Base-by-base conservation (phyloP, 2,329 filamentous ascomycete genomes). In the Basipetospora chlamydospora region DNA sequence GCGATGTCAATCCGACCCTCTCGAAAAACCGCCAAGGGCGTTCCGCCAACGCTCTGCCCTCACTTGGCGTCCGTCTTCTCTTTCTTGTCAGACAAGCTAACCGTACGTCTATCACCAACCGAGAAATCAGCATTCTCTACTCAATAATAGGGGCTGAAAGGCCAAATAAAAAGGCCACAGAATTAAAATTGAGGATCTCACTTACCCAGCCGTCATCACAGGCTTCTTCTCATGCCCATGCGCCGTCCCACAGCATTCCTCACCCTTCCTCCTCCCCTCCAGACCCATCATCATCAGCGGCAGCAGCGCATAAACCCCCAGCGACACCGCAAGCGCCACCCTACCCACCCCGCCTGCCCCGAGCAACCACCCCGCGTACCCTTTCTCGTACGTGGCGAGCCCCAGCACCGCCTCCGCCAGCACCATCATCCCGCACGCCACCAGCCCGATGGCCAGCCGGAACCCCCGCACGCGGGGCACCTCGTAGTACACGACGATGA, bases 401-500 rank as follows among this genome's bases (percentile, higher is more conserved):
- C 18, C 29, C 8, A 38, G 6, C 13, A 33, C 16, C n/a, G 29
- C 8, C 22, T 38, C 29, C 8, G 29, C 29, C 12, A 33, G n/a
- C 15, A 23, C 13, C 36, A 38, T 16, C 13, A 38, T 23, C 17
- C n/a, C 30, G 11, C 11, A 13, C 12, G 36, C 29, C 15, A 33
- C 36, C 8, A 16, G n/a, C 16, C 36, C 36, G 25, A 33, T 22
- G 17, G 29, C 29, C 5, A 38, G 29, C 29, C 36, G 12, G 13
- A 38, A 38, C 11, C 16, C 12, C 26, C 12, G 12, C 21, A 31
- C 29, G n/a, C 36, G 36, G 15, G 36, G 36, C n/a, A 38, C 30
- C 12, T 25, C 22, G 11, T 22, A 38, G 15, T 13, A 26, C 4
- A 20, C 36, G 9, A 28, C 15, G 22, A 16, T 20, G 22, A 18